These are phyloP conservation scores for Lojkania enalia DNA, from an alignment of 2,329 filamentous ascomycete genomes.

Conservation along the genomic window DNA sequence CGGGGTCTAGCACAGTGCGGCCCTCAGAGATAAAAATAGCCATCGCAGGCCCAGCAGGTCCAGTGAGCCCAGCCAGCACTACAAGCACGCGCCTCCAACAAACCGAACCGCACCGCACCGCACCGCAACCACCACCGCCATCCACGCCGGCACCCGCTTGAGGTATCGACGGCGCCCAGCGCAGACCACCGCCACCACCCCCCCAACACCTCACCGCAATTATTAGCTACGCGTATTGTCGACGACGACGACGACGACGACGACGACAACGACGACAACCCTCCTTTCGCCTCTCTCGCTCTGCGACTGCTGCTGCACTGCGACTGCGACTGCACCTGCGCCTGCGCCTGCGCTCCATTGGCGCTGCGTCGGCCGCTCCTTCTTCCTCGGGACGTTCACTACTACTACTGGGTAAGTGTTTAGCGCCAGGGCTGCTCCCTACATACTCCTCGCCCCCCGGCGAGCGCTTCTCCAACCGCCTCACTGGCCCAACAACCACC, in stretches of 20 bases:
- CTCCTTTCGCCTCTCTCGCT: too few species aligned
- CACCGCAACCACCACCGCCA: constrained; percentile 17
- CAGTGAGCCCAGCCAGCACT: neutral
- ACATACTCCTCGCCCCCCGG: constrained; percentile 31
- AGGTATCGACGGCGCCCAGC: too few species aligned
- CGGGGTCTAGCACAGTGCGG: constrained; percentile 22
- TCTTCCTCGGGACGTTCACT: constrained; percentile 29
- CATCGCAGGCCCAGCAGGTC: constrained; percentile 1
- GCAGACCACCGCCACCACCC: constrained; percentile 4
- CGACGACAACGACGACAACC: too few species aligned
- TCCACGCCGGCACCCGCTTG: constrained; percentile 17
- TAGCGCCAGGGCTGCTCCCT: constrained; percentile 39
- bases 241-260: too few species aligned
- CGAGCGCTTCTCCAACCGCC: constrained; percentile 42
- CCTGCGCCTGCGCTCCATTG: neutral
- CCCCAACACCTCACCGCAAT: constrained; percentile 12
- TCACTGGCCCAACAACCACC: too few species aligned
- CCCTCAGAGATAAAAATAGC: constrained; percentile 33
- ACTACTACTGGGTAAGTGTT: constrained; percentile 45
- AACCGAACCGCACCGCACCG: constrained; percentile 1
- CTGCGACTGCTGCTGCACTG: too few species aligned
- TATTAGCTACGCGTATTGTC: too few species aligned
- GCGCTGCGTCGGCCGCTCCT: constrained; percentile 3
- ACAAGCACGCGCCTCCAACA: constrained; percentile 6
- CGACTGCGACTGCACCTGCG: constrained; percentile 2